A percentile compares a stretch with the other conserved stretches of the same genome.
Evolutionary conservation across 179 eudicot species (phyloP).

Genomic region (Spinacia oleracea): DNA sequence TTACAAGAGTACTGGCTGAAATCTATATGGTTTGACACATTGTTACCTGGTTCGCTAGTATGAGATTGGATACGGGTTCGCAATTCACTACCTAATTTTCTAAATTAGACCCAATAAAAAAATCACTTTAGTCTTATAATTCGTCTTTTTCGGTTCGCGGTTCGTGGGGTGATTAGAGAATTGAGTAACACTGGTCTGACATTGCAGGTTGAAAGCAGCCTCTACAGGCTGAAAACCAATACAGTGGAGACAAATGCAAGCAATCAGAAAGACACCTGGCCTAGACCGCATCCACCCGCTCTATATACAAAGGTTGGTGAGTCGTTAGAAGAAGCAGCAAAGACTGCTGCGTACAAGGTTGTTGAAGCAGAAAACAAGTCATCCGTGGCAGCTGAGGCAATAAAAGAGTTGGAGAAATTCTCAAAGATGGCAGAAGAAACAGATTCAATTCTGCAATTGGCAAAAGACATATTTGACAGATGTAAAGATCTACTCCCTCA

Average conservation of each 20-base stretch:
- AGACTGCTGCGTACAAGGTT: constrained; percentile 58
- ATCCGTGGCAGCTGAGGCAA: constrained; percentile 63
- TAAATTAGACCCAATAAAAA: no score
- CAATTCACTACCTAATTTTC: no score
- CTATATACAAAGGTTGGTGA: constrained; percentile 37
- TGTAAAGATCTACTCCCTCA: constrained; percentile 51
- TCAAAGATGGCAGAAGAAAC: constrained; percentile 70
- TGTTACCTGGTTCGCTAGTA: no score
- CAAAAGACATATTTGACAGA: constrained; percentile 58
- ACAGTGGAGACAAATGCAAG: constrained; percentile 36
- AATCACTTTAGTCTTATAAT: no score
- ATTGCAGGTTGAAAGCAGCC: constrained; percentile 67
- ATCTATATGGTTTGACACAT: constrained; percentile 11
- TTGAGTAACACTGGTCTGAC: no score
- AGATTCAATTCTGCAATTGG: constrained; percentile 53
- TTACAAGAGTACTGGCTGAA: background rate
- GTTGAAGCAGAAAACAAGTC: constrained; percentile 80
- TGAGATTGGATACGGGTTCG: no score
- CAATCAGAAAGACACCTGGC: constrained; percentile 36
- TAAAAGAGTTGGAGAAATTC: constrained; percentile 71
- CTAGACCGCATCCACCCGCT: constrained; percentile 33
- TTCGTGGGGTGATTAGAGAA: no score
- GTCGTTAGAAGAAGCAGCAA: constrained; percentile 62
- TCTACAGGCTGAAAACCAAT: constrained; percentile 48
- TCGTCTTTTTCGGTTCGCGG: no score